Evolutionary conservation across 352 stramenopile genomes (phyloP).

Genomic region (Achlya hypogyna): DNA sequence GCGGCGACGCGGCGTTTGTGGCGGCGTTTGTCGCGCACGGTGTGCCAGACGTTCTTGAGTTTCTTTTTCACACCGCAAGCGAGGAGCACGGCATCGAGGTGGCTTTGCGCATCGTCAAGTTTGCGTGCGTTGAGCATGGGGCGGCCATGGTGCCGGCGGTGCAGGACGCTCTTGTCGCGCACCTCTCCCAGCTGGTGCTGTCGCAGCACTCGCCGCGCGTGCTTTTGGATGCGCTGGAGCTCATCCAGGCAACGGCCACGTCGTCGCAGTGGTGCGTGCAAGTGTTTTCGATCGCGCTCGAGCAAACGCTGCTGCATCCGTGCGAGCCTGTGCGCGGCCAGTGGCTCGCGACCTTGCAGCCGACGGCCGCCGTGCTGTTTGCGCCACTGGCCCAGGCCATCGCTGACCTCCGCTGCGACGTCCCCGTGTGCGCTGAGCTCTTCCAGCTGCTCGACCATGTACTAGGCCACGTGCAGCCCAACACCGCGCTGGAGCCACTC

Average conservation of each 20-base stretch:
- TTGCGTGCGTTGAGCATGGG: conserved; percentile 62
- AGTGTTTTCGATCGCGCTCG: conserved; percentile 16
- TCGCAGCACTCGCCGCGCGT: conserved; percentile 64
- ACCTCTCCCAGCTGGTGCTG: conserved; percentile 70
- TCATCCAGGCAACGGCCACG: conserved; percentile 37
- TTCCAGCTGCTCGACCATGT: conserved; percentile 7
- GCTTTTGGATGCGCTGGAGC: conserved; percentile 77
- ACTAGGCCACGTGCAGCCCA: background rate
- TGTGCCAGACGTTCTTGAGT: conserved; percentile 77
- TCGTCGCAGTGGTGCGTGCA: background rate
- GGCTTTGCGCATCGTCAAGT: conserved; percentile 73
- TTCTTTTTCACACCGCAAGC: conserved; percentile 61
- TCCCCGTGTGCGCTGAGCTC: background rate
- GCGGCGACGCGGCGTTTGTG: conserved; percentile 46
- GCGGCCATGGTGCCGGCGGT: conserved; percentile 36
- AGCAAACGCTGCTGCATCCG: conserved; percentile 15
- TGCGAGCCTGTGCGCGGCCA: conserved; percentile 77
- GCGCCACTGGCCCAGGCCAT: background rate
- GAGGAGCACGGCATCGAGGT: conserved; percentile 73
- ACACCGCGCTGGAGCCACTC: background rate
- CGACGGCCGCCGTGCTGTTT: background rate
- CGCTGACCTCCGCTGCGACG: background rate
- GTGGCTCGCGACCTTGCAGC: conserved; percentile 69
- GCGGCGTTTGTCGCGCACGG: conserved; percentile 62
- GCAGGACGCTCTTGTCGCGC: conserved; percentile 63